Evolutionary conservation across 2,329 filamentous ascomycete genomes (phyloP).

Genomic region (Didymella pinodella): DNA sequence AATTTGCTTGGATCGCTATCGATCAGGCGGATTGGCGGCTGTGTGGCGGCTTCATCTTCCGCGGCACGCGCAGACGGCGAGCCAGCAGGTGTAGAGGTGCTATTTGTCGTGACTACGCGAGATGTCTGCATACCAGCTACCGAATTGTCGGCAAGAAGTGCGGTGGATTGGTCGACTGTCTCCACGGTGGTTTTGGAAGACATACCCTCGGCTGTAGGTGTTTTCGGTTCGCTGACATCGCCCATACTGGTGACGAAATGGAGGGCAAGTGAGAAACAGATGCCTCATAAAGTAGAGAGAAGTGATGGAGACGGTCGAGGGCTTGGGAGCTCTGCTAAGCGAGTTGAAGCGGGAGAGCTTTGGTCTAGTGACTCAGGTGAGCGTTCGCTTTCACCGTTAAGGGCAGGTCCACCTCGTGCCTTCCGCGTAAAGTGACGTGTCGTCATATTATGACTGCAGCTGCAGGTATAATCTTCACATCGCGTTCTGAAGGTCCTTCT

Average conservation of each 20-base stretch:
- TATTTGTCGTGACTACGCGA: background rate
- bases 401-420: background rate
- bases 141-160: background rate
- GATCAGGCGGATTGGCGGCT: slow-evolving; percentile 10
- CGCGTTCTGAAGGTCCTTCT: background rate
- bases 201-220: background rate
- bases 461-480: background rate
- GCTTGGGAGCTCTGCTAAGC: background rate
- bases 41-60: background rate
- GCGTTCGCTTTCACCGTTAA: slow-evolving; percentile 8
- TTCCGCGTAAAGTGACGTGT: background rate
- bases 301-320: background rate
- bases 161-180: too few species aligned
- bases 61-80: background rate
- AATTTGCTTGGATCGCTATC: slow-evolving; percentile 20
- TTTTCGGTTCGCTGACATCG: background rate
- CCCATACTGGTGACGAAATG: background rate
- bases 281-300: background rate
- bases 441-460: background rate
- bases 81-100: background rate
- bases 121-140: background rate
- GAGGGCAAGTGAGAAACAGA: background rate
- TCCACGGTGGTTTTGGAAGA: background rate
- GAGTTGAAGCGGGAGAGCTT: background rate
- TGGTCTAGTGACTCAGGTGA: background rate